Base-by-base conservation (phyloP, 306 rosid genomes). In the Acacia confusa region DNA sequence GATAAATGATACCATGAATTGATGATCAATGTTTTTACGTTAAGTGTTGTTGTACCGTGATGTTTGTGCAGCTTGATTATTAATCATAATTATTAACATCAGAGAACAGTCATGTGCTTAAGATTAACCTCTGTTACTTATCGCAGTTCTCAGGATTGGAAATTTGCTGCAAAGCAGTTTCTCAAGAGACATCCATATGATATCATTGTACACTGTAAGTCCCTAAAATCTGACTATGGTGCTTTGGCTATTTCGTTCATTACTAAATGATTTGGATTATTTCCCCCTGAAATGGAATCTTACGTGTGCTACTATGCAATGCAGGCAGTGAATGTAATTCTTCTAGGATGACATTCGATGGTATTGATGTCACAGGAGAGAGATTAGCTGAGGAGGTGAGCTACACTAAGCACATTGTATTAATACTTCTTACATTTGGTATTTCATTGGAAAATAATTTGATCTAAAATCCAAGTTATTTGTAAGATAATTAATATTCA, bases 301-400 rank as follows among this genome's bases (percentile, higher is more conserved):
- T 74, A 43, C 53, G 27, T 79, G 14, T 81, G 69, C 60, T 48
- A 53, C 58, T 80, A 72, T 85, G 88, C 61, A 79, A 74, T 87
- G 90, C 97, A 93, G 97, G 97, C 86, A 93, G 99, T 85, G 86
- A 90, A 80, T 77, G 91, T 72, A 93, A 95, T 86, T 71, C 81
- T 77, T 47, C 95, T 22, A 89, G 11, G 85, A 77, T 88, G 89
- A 95, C 99, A 34, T 88, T 93, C 67, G 95, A 92, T 48, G 99
- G 99, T 25, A 87, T 95, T 82, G 99, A 95, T 80, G 90, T 91
- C 74, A 90, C 90, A 60, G 75, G 75, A 71, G 75, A 14, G 57
- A 90, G 99, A 87, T 75, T 93, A 82, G 95, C 94, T 24, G 86
- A 89, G 66, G 99, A 95, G 97, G 99, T 91, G 48, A 10, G 84